Base-by-base conservation (phyloP, 2,329 filamentous ascomycete genomes). In the Talaromyces pinophilus region DNA sequence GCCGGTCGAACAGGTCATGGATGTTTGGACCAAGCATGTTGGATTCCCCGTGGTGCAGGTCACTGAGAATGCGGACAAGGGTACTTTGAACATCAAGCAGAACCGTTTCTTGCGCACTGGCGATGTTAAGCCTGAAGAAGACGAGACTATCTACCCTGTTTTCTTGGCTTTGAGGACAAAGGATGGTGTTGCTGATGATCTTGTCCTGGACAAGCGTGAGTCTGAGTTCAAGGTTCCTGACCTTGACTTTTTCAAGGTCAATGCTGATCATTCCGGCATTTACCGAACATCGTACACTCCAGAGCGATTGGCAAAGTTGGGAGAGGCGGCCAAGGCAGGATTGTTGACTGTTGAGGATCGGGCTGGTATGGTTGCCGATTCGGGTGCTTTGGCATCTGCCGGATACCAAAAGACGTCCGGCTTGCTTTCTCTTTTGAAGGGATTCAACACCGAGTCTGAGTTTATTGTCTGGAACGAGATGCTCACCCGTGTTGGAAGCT, bases 381-480 rank as follows among this genome's bases (percentile, higher is more conserved):
- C 94, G 3, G 93, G 92, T 72, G 92, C 94, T 35, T 85, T 98
- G 71, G 92, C 94, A 63, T 87, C 91, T 42, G 95, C 93, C 59
- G 94, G 94, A 38, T 96, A 96, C 78, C 92, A 96, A 78, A 96
- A 92, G 84, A 97, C 94, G 0, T 96, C 93, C 17, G 93, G 92
- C 13, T 86, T 97, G 62, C 81, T 98, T 52, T 93, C 90, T 63
- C 85, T 98, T 15, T 84, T 98, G 64, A 91, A 96, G 77, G 89
- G 91, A 60, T 95, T 98, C 75, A 87, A 89, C 74, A 83, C 80
- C 68, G 94, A 98, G 81, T 84, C 88, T 0, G 92, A 96, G 73
- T 97, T 93, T 71, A 92, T 97, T 46, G 94, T 98, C 2, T 98
- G 94, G 94, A 93, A 92, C 71, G 93, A 97, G 78, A 92, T 98